Conservation (phyloP, 2,329 filamentous ascomycete genomes). For the Aphanocladium album region DNA sequence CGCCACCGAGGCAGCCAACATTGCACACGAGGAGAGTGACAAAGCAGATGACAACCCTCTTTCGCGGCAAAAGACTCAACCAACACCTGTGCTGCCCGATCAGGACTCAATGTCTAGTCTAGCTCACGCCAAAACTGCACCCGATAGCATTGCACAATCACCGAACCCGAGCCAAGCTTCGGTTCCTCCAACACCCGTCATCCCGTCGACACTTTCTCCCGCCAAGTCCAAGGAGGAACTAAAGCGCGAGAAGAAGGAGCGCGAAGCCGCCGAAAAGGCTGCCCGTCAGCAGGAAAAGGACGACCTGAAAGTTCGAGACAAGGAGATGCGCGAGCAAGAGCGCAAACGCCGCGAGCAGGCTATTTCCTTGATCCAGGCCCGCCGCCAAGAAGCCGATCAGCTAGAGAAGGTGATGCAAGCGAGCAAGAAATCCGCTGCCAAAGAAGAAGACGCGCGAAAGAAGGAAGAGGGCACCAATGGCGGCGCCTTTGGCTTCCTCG, state of each 20-base stretch:
- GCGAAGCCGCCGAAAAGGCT: slow-evolving; percentile 51
- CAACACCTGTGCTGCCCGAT: slow-evolving; percentile 40
- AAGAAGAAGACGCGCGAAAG: slow-evolving; percentile 41
- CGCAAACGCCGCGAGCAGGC: slow-evolving; percentile 47
- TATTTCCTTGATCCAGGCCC: slow-evolving; percentile 45
- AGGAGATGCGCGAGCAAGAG: slow-evolving; percentile 33
- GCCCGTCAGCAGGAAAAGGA: slow-evolving; percentile 49
- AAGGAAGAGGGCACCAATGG: slow-evolving; percentile 32
- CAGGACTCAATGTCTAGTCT: slow-evolving; percentile 53
- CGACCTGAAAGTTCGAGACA: slow-evolving; percentile 36
- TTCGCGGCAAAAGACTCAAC: slow-evolving; percentile 47
- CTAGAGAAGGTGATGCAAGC: slow-evolving; percentile 59
- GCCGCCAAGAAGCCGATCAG: slow-evolving; percentile 56
- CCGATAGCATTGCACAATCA: slow-evolving; percentile 26
- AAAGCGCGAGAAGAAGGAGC: slow-evolving; percentile 65
- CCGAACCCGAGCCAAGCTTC: slow-evolving; percentile 17
- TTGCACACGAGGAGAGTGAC: slow-evolving; percentile 45
- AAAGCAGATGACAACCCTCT: slow-evolving; percentile 40
- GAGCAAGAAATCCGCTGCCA: slow-evolving; percentile 57
- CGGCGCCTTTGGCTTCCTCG: slow-evolving; percentile 47
- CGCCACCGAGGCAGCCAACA: slow-evolving; percentile 51
- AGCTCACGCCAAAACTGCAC: slow-evolving; percentile 63
- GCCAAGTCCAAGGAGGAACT: slow-evolving; percentile 54
- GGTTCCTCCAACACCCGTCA: slow-evolving; percentile 13
- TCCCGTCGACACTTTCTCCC: slow-evolving; percentile 14